phyloP scores from a whole-genome alignment of 139 green algal species.

The Haematococcus lacustris region DNA sequence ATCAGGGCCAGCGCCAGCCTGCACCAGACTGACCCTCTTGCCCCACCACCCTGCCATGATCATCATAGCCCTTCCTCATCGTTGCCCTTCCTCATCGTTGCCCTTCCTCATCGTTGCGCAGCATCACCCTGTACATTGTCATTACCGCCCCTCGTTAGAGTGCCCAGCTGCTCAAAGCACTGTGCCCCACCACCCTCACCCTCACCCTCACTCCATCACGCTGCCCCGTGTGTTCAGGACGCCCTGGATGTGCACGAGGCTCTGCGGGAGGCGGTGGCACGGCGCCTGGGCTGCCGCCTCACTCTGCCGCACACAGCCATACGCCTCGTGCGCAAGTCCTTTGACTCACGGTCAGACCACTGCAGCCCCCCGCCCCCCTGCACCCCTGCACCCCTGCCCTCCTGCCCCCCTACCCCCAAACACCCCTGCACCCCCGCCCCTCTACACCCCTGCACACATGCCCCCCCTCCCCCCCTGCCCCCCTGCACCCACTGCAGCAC shows the following conservation, averaged over 20 bases:
- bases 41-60: too few species aligned
- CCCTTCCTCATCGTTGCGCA: neutral
- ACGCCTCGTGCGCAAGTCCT: slow-evolving; percentile 50
- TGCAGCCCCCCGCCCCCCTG: too few species aligned
- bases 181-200: neutral
- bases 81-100: neutral
- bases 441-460: too few species aligned
- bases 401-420: too few species aligned
- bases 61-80: neutral
- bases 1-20: too few species aligned
- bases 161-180: neutral
- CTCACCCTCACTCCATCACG: neutral
- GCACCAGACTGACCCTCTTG: too few species aligned
- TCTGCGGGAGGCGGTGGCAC: slow-evolving; percentile 22
- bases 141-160: neutral
- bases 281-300: slow-evolving; percentile 20
- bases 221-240: slow-evolving; percentile 28
- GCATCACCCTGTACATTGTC: too few species aligned
- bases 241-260: slow-evolving; percentile 19
- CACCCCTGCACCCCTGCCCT: too few species aligned
- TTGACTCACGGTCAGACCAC: slow-evolving; percentile 29
- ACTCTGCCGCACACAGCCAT: slow-evolving; percentile 7
- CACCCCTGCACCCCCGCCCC: too few species aligned
- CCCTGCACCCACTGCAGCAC: neutral
- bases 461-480: too few species aligned